Evolutionary conservation across 2,329 filamentous ascomycete species (phyloP), one percentile per base, ranked within the genome.

Genomic region (Colletotrichum musicola): DNA sequence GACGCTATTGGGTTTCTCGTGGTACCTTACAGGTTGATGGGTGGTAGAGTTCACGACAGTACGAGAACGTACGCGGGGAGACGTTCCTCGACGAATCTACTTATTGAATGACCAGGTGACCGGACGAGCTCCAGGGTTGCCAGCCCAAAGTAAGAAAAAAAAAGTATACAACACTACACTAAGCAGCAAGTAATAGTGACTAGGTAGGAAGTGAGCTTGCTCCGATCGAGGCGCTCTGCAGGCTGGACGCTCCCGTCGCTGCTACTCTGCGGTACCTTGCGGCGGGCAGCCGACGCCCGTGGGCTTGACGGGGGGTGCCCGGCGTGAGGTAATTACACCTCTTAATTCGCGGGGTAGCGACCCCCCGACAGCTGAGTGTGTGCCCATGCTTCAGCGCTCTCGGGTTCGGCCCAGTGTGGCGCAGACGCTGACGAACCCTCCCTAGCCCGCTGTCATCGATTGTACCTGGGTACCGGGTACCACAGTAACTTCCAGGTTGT

Each of bases 341-440:
- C 12, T n/a, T 49, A 54, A 27, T 51, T 12, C 49, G 46, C 60
- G 57, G 61, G 63, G 63, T 51, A 65, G 14, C 12, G 5, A 42
- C 38, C 38, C 42, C 6, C 40, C 40, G 40, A 14, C 5, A n/a
- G 13, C 10, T 35, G 30, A 35, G 7, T 35, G 30, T 9, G 30
- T 35, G 30, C 30, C 25, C 44, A 38, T 16, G 38, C 4, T 38
- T 14, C 40, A 42, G 40, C 53, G 27, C 46, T 54, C 49, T 62
- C 58, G 42, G 50, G 10, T 61, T 50, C 51, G 51, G 62, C 16
- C 7, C 44, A 68, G 46, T 68, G 64, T 68, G 64, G 64, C 64
- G 64, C 61, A 59, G 64, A 47, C 30, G 22, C 13, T 42, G 40
- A 68, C 54, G 58, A 54, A 68, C 64, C 53, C 61, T 51, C 55